phyloP scores from a whole-genome alignment of 2,329 filamentous ascomycete species.

The Dothistroma pini region DNA sequence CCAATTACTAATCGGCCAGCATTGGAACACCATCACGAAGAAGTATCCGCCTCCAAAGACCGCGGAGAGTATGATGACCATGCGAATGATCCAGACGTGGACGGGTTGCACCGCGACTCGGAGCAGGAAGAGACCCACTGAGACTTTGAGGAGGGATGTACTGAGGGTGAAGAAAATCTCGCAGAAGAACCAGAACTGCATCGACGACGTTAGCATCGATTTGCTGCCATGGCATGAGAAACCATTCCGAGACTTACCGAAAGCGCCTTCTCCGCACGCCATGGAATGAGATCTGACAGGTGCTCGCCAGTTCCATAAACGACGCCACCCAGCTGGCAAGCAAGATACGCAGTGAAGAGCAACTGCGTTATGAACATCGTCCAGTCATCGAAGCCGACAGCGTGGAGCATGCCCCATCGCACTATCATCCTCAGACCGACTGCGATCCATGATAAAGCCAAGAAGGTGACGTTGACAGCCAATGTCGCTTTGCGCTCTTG shows the following conservation, averaged over 20 bases:
- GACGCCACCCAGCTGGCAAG: conserved; percentile 39
- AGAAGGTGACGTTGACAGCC: conserved; percentile 34
- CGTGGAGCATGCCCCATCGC: conserved; percentile 36
- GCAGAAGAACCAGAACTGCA: conserved; percentile 53
- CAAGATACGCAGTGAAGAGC: conserved; percentile 41
- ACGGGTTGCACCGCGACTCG: conserved; percentile 46
- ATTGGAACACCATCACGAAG: conserved; percentile 53
- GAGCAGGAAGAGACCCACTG: conserved; percentile 53
- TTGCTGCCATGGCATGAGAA: neutral
- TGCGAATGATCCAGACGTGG: conserved; percentile 47
- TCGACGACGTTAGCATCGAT: neutral
- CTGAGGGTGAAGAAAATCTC: conserved; percentile 53
- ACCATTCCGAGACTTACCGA: conserved; percentile 9
- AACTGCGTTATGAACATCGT: conserved; percentile 39
- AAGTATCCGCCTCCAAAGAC: conserved; percentile 48
- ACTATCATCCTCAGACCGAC: conserved; percentile 39
- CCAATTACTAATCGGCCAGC: conserved; percentile 50
- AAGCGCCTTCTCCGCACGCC: conserved; percentile 22
- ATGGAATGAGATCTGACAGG: conserved; percentile 31
- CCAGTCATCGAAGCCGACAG: conserved; percentile 42
- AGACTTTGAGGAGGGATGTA: conserved; percentile 48
- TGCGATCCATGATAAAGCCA: conserved; percentile 38
- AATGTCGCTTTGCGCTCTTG: conserved; percentile 11
- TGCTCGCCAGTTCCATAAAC: conserved; percentile 40
- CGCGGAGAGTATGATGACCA: conserved; percentile 46